Conservation (phyloP, 768 basidiomycete species). For the Coprinopsis strossmayeri region DNA sequence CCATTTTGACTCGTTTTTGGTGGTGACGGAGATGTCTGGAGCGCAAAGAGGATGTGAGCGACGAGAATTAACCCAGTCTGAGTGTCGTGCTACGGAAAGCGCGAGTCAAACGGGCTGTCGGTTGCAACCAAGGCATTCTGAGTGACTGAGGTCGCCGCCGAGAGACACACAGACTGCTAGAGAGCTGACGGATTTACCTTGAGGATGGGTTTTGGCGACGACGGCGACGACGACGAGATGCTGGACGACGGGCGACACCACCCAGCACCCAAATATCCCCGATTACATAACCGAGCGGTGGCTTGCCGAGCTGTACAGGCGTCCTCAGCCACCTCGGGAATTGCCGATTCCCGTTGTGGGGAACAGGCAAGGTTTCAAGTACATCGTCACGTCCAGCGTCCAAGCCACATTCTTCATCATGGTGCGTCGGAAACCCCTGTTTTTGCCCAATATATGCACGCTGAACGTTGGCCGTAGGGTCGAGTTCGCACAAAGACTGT, state of each 20-base stretch:
- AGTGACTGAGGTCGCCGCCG: constrained; percentile 1
- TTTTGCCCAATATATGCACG: constrained; percentile 7
- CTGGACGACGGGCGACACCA: not conserved
- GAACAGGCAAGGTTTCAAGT: not conserved
- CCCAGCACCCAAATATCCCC: not conserved
- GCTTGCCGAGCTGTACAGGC: constrained; percentile 32
- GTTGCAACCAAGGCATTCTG: constrained; percentile 4
- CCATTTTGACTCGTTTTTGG: constrained; percentile 52
- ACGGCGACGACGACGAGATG: constrained; percentile 11
- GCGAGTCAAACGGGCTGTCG: constrained; percentile 66
- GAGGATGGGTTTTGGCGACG: constrained; percentile 22
- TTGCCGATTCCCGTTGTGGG: constrained; percentile 18
- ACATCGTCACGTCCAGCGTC: constrained; percentile 15
- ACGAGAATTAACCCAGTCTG: constrained; percentile 54
- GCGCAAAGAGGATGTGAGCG: constrained; percentile 25
- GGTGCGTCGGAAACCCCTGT: constrained; percentile 29
- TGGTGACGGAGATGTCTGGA: constrained; percentile 11
- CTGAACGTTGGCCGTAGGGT: constrained; percentile 50
- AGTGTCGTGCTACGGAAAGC: constrained; percentile 81
- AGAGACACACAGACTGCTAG: constrained; percentile 17
- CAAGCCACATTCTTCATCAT: constrained; percentile 36
- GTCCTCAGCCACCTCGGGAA: constrained; percentile 35
- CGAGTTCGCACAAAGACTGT: constrained; percentile 99
- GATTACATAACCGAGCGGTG: not conserved
- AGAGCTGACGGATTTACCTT: constrained; percentile 37